phyloP scores from a whole-genome alignment of 139 green algal species.

The Chlorella sp. region DNA sequence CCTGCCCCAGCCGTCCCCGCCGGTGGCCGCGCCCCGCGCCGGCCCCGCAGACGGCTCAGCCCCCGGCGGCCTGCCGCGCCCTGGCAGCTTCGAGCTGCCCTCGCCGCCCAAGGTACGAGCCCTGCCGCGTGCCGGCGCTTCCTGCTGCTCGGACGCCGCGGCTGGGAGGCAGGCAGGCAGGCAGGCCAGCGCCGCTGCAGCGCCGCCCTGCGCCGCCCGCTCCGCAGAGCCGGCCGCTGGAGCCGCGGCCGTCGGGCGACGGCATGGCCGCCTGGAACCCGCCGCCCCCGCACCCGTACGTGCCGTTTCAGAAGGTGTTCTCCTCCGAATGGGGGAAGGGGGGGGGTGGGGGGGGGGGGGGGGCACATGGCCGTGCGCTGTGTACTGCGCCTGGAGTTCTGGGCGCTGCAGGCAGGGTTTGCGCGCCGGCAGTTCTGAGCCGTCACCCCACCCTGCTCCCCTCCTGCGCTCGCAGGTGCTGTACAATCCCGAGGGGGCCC shows the following conservation, averaged over 20 bases:
- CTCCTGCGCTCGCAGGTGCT: slow-evolving; percentile 33
- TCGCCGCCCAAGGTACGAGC: slow-evolving; percentile 25
- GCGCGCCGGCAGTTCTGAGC: too few species aligned
- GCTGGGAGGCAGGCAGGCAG: too few species aligned
- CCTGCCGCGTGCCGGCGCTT: too few species aligned
- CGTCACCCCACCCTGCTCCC: background rate
- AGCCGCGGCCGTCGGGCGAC: background rate
- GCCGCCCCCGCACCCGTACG: slow-evolving; percentile 13
- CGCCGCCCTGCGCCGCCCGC: too few species aligned
- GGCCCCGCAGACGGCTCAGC: background rate
- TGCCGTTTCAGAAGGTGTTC: slow-evolving; percentile 26
- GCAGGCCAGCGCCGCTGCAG: too few species aligned
- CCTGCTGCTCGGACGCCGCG: too few species aligned
- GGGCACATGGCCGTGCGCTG: too few species aligned
- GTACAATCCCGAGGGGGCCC: slow-evolving; percentile 11
- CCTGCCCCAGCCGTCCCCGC: background rate
- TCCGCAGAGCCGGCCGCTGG: background rate
- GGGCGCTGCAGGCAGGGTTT: too few species aligned
- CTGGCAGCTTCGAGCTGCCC: slow-evolving; percentile 7
- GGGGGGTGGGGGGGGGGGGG: background rate
- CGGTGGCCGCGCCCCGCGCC: background rate
- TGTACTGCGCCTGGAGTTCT: too few species aligned
- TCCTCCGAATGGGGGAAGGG: too few species aligned
- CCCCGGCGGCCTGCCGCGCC: too few species aligned
- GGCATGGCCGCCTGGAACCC: slow-evolving; percentile 1